These are phyloP conservation scores for Botrytis paeoniae DNA, from an alignment of 2,329 filamentous ascomycete species.

Conservation along the genomic window DNA sequence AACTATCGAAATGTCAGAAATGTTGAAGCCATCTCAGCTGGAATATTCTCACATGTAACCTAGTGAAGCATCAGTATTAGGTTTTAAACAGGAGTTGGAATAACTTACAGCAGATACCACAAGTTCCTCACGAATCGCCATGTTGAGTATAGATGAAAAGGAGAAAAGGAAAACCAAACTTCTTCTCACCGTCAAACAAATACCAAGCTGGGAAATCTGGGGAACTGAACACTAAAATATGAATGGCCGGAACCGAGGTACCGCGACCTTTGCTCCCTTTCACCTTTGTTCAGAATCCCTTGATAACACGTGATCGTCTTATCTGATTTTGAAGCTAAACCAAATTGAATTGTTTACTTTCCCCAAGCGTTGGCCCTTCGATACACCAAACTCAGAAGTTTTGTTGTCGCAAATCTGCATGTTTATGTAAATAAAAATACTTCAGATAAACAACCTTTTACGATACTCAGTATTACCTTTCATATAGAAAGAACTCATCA, in stretches of 20 bases:
- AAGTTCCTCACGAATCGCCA: constrained; percentile 91
- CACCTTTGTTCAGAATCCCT: background rate
- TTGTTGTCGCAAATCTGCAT: constrained; percentile 15
- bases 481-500: constrained; percentile 7
- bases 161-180: background rate
- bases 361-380: constrained; percentile 6
- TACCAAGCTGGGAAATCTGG: constrained; percentile 6
- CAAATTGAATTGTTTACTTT: constrained; percentile 20
- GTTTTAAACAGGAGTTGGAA: constrained; percentile 18
- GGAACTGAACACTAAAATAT: constrained; percentile 18
- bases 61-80: constrained; percentile 31
- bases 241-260: constrained; percentile 28
- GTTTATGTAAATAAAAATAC: constrained; percentile 2
- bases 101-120: constrained; percentile 72
- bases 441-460: background rate
- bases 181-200: constrained; percentile 9
- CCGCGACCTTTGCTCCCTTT: background rate
- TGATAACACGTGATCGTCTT: background rate
- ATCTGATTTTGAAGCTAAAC: constrained; percentile 3
- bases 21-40: background rate
- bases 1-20: constrained; percentile 52
- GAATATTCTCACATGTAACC: constrained; percentile 37
- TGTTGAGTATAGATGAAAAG: constrained; percentile 41
- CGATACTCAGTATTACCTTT: background rate
- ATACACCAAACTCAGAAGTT: constrained; percentile 5